These are phyloP conservation scores for Saksenaea oblongispora DNA, from an alignment of 371 early-diverging fungal genomes.

Conservation along the genomic window DNA sequence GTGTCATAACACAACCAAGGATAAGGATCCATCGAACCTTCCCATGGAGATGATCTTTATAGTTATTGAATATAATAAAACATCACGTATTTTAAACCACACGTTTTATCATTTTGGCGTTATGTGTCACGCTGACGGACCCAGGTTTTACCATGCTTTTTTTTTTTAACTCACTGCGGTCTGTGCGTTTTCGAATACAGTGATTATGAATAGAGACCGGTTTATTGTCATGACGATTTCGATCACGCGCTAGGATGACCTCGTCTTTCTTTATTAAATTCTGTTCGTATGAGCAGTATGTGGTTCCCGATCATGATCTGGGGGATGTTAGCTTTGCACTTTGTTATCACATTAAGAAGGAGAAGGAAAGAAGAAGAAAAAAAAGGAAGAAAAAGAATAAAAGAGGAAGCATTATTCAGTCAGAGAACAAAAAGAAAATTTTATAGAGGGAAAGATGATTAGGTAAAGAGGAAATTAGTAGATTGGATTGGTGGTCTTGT, in stretches of 20 bases:
- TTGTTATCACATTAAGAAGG: slow-evolving; percentile 1
- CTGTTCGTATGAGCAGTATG: background rate
- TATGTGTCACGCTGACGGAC: background rate
- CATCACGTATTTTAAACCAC: too few relatives aligned
- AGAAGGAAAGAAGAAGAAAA: background rate
- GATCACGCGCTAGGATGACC: background rate
- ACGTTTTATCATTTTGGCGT: too few relatives aligned
- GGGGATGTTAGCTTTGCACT: background rate
- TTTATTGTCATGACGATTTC: background rate
- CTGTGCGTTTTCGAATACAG: background rate
- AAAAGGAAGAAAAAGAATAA: background rate
- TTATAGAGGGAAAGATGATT: too few relatives aligned
- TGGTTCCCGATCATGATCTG: too few relatives aligned
- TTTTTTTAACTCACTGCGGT: background rate
- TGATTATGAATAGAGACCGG: background rate
- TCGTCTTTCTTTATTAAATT: background rate
- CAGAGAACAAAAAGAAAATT: background rate
- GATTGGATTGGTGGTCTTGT: slow-evolving; percentile 4
- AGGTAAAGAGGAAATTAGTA: background rate
- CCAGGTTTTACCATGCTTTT: background rate
- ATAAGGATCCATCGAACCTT: background rate
- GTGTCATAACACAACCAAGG: background rate
- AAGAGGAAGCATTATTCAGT: background rate
- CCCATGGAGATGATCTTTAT: too few relatives aligned
- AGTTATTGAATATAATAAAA: too few relatives aligned